Conservation (phyloP, 2,329 filamentous ascomycete genomes). For the Alternaria triticina region DNA sequence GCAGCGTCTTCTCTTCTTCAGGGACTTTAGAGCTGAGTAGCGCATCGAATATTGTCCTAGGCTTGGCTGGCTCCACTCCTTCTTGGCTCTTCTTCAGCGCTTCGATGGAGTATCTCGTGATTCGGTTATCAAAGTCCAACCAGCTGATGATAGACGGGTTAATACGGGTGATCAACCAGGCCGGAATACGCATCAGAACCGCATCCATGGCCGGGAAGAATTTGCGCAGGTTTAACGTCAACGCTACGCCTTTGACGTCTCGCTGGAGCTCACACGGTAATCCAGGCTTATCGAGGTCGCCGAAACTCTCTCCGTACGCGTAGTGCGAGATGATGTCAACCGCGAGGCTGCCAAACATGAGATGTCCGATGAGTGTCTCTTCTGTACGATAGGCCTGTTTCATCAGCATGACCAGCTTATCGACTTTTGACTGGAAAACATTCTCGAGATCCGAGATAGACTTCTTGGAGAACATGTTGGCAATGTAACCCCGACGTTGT, state of each 20-base stretch:
- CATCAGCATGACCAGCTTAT: slow-evolving; percentile 5
- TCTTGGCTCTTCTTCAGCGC: not conserved
- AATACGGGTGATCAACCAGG: not conserved
- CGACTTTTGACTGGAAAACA: slow-evolving; percentile 19
- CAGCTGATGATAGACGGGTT: not conserved
- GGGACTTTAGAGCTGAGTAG: slow-evolving; percentile 11
- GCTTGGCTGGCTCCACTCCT: not conserved
- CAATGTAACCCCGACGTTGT: slow-evolving; percentile 26
- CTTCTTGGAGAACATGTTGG: slow-evolving; percentile 35
- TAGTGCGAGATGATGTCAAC: slow-evolving; percentile 13
- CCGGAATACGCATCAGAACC: not conserved
- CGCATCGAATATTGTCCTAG: slow-evolving; percentile 12
- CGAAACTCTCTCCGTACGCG: slow-evolving; percentile 9
- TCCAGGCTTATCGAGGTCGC: slow-evolving; percentile 2
- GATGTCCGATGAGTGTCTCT: slow-evolving; percentile 4
- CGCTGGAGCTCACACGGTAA: slow-evolving; percentile 4
- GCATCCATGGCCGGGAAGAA: slow-evolving; percentile 1
- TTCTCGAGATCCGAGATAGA: slow-evolving; percentile 24
- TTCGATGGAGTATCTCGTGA: not conserved
- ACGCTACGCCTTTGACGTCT: not conserved
- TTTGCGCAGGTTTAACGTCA: not conserved
- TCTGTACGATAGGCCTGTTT: not conserved
- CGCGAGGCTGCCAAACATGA: slow-evolving; percentile 10
- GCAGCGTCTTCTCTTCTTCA: slow-evolving; percentile 30
- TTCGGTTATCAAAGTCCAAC: not conserved